Percentiles rank a stretch among this genome's conserved stretches.
These are phyloP conservation scores for Lagenidium sp. DNA, from an alignment of 352 stramenopile genomes.

Conservation along the genomic window DNA sequence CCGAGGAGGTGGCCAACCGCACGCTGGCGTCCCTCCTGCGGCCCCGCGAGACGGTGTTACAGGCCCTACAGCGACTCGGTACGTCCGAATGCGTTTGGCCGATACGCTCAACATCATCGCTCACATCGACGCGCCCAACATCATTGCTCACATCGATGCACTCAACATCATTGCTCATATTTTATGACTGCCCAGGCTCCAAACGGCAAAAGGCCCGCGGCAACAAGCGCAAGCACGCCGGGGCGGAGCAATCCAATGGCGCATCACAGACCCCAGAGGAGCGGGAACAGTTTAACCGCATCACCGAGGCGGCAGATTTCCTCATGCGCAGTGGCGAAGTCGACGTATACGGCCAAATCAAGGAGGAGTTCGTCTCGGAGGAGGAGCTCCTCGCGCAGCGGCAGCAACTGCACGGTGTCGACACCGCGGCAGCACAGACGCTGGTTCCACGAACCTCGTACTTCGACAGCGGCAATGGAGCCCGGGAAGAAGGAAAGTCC, in stretches of 20 bases:
- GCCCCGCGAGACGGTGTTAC: constrained; percentile 65
- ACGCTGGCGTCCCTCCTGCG: constrained; percentile 47
- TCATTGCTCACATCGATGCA: too few relatives aligned
- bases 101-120: too few relatives aligned
- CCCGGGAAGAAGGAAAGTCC: constrained; percentile 30
- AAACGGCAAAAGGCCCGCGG: constrained; percentile 37
- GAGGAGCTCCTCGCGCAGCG: constrained; percentile 42
- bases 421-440: constrained; percentile 9
- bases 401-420: constrained; percentile 2
- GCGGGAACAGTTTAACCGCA: constrained; percentile 70
- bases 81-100: too few relatives aligned
- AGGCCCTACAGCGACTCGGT: constrained; percentile 65
- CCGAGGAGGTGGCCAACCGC: constrained; percentile 36
- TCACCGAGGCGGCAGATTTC: constrained; percentile 76
- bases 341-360: constrained; percentile 75
- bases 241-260: constrained; percentile 8
- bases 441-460: constrained; percentile 2
- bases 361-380: constrained; percentile 70
- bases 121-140: too few relatives aligned
- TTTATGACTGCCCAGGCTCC: too few relatives aligned
- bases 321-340: constrained; percentile 68
- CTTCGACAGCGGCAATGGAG: neutral
- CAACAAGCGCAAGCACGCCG: constrained; percentile 46
- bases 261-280: constrained; percentile 43
- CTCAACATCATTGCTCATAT: too few relatives aligned